Evolutionary conservation across 768 basidiomycete genomes (phyloP).

Genomic region (Leucocoprinus sp.): DNA sequence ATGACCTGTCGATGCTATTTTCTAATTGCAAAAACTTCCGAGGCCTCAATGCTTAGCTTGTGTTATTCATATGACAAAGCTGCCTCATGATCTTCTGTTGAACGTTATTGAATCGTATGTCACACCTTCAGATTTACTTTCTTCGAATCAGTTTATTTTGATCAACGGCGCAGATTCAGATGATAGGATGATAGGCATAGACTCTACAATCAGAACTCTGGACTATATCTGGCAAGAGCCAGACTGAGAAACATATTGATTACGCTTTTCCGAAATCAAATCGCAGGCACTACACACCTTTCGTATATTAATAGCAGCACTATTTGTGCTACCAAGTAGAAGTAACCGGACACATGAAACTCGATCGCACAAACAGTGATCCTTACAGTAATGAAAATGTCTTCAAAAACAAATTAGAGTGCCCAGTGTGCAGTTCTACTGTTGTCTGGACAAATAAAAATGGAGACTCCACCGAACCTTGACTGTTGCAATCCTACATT

Average conservation of each 20-base stretch:
- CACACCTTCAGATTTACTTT: conserved; percentile 32
- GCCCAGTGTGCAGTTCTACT: conserved; percentile 1
- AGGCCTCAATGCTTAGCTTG: not conserved
- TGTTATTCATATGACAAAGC: conserved; percentile 1
- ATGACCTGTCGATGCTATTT: not conserved
- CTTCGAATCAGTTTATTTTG: conserved; percentile 45
- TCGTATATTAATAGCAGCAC: conserved; percentile 1
- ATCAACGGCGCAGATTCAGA: conserved; percentile 8
- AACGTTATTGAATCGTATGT: conserved; percentile 7
- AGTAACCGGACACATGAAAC: not conserved
- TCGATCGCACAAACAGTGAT: too few relatives aligned
- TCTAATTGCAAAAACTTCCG: not conserved
- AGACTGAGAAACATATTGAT: conserved; percentile 26
- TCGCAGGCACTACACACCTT: conserved; percentile 1
- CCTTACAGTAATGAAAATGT: too few relatives aligned
- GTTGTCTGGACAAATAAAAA: not conserved
- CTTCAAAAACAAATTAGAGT: conserved; percentile 8
- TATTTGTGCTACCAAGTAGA: conserved; percentile 5
- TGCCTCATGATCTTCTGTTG: conserved; percentile 11
- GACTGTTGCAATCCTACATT: not conserved
- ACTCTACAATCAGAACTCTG: conserved; percentile 36
- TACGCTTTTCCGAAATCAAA: conserved; percentile 23
- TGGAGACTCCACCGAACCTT: too few relatives aligned
- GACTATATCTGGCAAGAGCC: conserved; percentile 51
- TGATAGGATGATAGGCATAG: conserved; percentile 24